Conservation (phyloP, 345 rosid species). For the Toxicodendron radicans region DNA sequence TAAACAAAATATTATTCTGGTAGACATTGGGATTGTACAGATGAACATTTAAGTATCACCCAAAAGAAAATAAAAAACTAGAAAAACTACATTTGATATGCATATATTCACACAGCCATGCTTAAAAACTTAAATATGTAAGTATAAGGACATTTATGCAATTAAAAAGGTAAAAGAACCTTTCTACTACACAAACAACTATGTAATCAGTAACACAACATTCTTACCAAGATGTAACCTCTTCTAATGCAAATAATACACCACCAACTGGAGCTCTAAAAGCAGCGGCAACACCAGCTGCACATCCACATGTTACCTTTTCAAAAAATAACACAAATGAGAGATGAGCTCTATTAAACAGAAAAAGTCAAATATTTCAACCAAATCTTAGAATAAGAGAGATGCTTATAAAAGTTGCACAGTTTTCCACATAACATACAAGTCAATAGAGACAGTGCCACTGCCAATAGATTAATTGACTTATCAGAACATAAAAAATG, state of each 20-base stretch:
- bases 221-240: conserved; percentile 92
- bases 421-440: not conserved
- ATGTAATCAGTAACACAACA: conserved; percentile 14
- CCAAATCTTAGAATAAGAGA: not conserved
- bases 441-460: not conserved
- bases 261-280: conserved; percentile 99
- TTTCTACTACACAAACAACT: not conserved
- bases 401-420: not conserved
- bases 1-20: not conserved
- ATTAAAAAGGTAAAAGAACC: not conserved
- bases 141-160: not conserved
- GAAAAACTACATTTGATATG: not conserved
- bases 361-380: not conserved
- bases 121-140: not conserved
- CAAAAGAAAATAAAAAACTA: not conserved
- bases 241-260: conserved; percentile 94
- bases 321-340: conserved; percentile 42
- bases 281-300: conserved; percentile 99
- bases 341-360: conserved; percentile 25
- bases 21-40: not conserved
- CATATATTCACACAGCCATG: conserved; percentile 1
- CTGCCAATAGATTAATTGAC: not conserved
- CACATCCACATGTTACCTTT: conserved; percentile 99
- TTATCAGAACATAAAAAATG: not conserved
- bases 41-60: not conserved